Conservation (phyloP, 768 basidiomycete species). For the Pulveroboletus sp. region DNA sequence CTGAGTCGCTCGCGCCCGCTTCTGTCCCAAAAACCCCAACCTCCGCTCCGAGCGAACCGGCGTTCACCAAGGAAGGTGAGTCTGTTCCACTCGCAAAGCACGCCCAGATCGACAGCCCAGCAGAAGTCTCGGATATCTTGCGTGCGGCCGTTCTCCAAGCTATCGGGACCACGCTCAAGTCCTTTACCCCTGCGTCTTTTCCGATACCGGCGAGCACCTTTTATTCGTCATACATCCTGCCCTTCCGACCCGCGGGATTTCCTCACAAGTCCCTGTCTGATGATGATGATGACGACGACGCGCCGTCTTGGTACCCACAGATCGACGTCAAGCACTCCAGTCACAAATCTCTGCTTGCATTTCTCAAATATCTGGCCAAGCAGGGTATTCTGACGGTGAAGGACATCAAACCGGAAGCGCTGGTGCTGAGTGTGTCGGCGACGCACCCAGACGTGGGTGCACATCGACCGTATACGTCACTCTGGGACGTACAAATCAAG, state of each 20-base stretch:
- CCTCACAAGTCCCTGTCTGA: constrained; percentile 14
- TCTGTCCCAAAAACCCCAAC: constrained; percentile 1
- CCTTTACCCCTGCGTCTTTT: constrained; percentile 53
- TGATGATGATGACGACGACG: constrained; percentile 2
- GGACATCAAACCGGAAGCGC: constrained; percentile 50
- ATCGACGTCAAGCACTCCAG: constrained; percentile 78
- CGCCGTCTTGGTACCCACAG: constrained; percentile 35
- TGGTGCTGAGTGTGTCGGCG: constrained; percentile 52
- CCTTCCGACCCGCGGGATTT: constrained; percentile 75
- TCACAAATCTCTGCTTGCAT: constrained; percentile 77
- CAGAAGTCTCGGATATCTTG: constrained; percentile 42
- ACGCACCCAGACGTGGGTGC: constrained; percentile 54
- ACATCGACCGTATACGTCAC: constrained; percentile 54
- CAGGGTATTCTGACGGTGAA: constrained; percentile 71
- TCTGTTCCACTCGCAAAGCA: neutral
- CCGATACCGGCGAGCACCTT: constrained; percentile 76
- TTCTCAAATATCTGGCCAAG: constrained; percentile 79
- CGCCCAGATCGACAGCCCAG: neutral
- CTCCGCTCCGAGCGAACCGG: constrained; percentile 11
- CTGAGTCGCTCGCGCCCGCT: constrained; percentile 5
- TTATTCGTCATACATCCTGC: constrained; percentile 75
- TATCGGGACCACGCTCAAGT: constrained; percentile 47
- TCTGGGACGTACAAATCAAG: constrained; percentile 64
- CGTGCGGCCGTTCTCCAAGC: constrained; percentile 64
- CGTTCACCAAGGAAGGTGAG: constrained; percentile 30